Evolutionary conservation across 768 basidiomycete genomes (phyloP).

Genomic region (Porphyrellus cyaneotinctus): DNA sequence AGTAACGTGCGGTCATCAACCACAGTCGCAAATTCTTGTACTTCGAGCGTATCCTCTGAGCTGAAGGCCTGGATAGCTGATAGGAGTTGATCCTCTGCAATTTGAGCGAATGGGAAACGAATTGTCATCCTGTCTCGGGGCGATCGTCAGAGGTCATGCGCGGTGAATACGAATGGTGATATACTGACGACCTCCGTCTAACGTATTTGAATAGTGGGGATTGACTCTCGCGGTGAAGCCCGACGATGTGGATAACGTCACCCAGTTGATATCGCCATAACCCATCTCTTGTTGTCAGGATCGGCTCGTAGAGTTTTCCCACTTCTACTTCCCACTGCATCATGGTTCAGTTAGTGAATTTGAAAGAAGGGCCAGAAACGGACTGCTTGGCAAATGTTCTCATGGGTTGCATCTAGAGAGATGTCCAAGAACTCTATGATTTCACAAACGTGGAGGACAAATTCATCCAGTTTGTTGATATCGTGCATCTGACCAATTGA

Average conservation of each 20-base stretch:
- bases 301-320: conserved; percentile 15
- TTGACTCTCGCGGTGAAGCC: conserved; percentile 8
- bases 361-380: not conserved
- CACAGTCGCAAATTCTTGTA: conserved; percentile 15
- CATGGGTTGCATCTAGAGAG: not conserved
- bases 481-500: not conserved
- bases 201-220: conserved; percentile 8
- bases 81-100: conserved; percentile 10
- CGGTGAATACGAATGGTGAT: not conserved
- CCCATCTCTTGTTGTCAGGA: conserved; percentile 20
- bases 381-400: not conserved
- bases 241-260: conserved; percentile 14
- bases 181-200: conserved; percentile 16
- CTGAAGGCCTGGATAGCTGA: not conserved
- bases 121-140: conserved; percentile 3
- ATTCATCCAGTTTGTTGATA: conserved; percentile 3
- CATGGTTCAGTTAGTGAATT: not conserved
- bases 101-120: not conserved
- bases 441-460: conserved; percentile 1
- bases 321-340: conserved; percentile 2
- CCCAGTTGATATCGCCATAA: conserved; percentile 23
- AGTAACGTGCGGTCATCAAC: conserved; percentile 8
- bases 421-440: not conserved
- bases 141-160: not conserved
- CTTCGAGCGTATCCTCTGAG: conserved; percentile 1